These are phyloP conservation scores for Phoma herbarum DNA, from an alignment of 2,329 filamentous ascomycete species.

Conservation along the genomic window DNA sequence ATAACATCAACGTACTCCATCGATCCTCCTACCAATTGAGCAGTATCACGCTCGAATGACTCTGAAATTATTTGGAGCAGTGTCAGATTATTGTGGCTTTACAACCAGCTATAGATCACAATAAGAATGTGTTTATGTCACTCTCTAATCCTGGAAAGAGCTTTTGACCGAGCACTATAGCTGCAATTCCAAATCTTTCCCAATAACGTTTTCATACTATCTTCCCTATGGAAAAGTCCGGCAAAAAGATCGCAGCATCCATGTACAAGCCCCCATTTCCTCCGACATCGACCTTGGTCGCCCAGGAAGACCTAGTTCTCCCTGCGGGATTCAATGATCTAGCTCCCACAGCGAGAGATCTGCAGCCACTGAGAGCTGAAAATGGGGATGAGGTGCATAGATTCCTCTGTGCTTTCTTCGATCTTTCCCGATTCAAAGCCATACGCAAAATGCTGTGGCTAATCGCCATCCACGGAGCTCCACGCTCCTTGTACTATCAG, in stretches of 20 bases:
- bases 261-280: not conserved
- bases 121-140: not conserved
- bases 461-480: not conserved
- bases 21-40: not conserved
- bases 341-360: not conserved
- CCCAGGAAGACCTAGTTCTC: not conserved
- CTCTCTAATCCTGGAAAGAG: not conserved
- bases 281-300: not conserved
- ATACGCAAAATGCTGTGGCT: not conserved
- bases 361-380: not conserved
- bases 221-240: not conserved
- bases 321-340: not conserved
- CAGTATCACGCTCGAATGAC: not conserved
- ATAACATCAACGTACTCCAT: not conserved
- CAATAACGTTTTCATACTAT: not conserved
- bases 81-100: too few species aligned
- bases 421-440: not conserved
- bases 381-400: not conserved
- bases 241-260: not conserved
- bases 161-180: not conserved
- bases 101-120: not conserved
- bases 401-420: not conserved
- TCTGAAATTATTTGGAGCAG: not conserved
- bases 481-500: not conserved
- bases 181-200: not conserved